phyloP scores from a whole-genome alignment of 805 yeast species.

The Candida methanosorbosa region DNA sequence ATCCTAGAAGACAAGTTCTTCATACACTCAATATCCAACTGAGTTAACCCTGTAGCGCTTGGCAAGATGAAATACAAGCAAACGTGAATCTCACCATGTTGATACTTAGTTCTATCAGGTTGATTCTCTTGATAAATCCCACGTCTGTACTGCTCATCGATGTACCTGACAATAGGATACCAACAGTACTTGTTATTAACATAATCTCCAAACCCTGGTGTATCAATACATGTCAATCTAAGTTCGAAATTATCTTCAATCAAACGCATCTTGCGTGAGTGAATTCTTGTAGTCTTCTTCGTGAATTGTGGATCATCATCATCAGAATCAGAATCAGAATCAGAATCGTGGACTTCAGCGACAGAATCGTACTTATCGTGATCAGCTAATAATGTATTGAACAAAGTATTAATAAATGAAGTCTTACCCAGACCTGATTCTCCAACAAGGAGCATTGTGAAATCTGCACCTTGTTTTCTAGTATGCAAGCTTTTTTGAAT shows the following conservation, averaged over 20 bases:
- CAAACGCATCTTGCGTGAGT: slow-evolving; percentile 37
- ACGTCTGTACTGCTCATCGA: slow-evolving; percentile 71
- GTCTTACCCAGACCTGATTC: slow-evolving; percentile 81
- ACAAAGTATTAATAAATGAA: slow-evolving; percentile 73
- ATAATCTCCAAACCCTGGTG: slow-evolving; percentile 70
- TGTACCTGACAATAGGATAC: slow-evolving; percentile 59
- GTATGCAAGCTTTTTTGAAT: slow-evolving; percentile 20
- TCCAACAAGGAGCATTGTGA: slow-evolving; percentile 81
- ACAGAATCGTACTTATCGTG: slow-evolving; percentile 1
- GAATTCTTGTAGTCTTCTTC: slow-evolving; percentile 24
- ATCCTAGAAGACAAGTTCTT: slow-evolving; percentile 61
- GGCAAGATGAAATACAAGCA: slow-evolving; percentile 81
- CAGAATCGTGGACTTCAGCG: slow-evolving; percentile 31
- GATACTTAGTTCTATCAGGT: slow-evolving; percentile 44
- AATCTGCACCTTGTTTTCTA: slow-evolving; percentile 55
- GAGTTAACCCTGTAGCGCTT: slow-evolving; percentile 48
- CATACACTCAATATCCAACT: slow-evolving; percentile 68
- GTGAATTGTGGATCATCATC: too few relatives aligned
- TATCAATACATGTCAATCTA: slow-evolving; percentile 55
- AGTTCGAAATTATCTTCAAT: slow-evolving; percentile 53
- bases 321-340: slow-evolving; percentile 27
- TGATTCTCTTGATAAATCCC: slow-evolving; percentile 72
- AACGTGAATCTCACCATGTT: slow-evolving; percentile 71
- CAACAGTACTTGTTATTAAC: slow-evolving; percentile 60
- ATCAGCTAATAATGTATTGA: slow-evolving; percentile 38